Percentiles rank a stretch among this genome's conserved stretches.
Evolutionary conservation across 257 asterid genomes (phyloP).

Genomic region (Solanum rostratum): DNA sequence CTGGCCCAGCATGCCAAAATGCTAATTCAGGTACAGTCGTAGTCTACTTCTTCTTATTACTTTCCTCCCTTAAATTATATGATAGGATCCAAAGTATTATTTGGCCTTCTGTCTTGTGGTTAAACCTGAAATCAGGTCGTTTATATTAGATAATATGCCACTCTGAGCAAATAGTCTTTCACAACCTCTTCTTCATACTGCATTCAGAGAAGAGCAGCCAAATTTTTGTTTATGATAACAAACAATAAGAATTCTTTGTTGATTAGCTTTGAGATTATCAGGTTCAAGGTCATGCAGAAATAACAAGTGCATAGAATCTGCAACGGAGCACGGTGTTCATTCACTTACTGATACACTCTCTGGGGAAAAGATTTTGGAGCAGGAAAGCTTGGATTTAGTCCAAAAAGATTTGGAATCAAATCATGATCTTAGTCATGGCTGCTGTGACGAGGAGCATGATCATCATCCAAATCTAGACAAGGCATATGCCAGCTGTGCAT

Average conservation of each 20-base stretch:
- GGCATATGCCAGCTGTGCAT: background rate
- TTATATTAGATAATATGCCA: background rate
- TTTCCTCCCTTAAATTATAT: background rate
- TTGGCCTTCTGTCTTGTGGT: background rate
- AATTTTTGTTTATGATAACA: background rate
- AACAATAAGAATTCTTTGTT: background rate
- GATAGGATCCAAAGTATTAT: background rate
- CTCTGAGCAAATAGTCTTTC: background rate
- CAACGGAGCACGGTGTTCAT: background rate
- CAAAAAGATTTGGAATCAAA: constrained; percentile 1
- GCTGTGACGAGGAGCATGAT: background rate
- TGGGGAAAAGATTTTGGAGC: background rate
- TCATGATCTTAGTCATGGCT: background rate
- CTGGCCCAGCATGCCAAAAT: background rate
- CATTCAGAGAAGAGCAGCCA: background rate
- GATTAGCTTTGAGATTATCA: background rate
- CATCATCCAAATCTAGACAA: background rate
- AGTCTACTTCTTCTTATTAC: background rate
- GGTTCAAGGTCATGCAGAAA: constrained; percentile 1
- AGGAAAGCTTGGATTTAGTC: background rate
- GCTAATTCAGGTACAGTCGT: background rate
- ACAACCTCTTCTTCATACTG: background rate
- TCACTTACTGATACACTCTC: background rate
- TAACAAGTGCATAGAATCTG: constrained; percentile 4
- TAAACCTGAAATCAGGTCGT: background rate